A percentile compares a stretch with the other conserved stretches of the same genome.
Evolutionary conservation across 306 rosid genomes (phyloP).

Genomic region (Aeschynomene evenia): DNA sequence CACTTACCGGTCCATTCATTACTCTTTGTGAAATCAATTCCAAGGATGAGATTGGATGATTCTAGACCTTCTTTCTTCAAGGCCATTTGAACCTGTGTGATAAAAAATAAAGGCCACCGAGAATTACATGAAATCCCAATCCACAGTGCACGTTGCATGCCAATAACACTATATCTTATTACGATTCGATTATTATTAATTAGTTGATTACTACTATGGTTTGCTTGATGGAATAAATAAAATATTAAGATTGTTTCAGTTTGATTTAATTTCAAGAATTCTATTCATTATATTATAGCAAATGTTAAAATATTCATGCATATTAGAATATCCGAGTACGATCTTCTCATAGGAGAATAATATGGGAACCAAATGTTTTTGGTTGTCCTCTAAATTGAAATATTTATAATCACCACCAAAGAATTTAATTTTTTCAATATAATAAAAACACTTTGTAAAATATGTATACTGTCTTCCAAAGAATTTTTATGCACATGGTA

Average conservation of each 20-base stretch:
- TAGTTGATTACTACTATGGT: neutral
- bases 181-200: neutral
- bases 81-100: conserved; percentile 67
- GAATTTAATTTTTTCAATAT: no score
- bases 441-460: no score
- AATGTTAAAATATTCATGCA: no score
- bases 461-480: no score
- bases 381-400: neutral
- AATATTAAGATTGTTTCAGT: neutral
- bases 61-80: conserved; percentile 81
- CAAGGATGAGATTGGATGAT: conserved; percentile 86
- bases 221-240: neutral
- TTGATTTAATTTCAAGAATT: neutral
- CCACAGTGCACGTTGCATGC: neutral
- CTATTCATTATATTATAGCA: neutral
- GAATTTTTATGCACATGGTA: no score
- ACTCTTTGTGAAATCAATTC: conserved; percentile 92
- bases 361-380: neutral
- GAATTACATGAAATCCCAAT: neutral
- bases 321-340: neutral
- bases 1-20: conserved; percentile 89
- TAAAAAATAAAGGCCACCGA: neutral
- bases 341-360: neutral
- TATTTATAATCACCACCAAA: no score
- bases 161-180: neutral